Percentiles rank a stretch among this genome's conserved stretches.
Evolutionary conservation across 1,139 yeast species (phyloP).

Genomic region (Suhomyces bolitotheri): DNA sequence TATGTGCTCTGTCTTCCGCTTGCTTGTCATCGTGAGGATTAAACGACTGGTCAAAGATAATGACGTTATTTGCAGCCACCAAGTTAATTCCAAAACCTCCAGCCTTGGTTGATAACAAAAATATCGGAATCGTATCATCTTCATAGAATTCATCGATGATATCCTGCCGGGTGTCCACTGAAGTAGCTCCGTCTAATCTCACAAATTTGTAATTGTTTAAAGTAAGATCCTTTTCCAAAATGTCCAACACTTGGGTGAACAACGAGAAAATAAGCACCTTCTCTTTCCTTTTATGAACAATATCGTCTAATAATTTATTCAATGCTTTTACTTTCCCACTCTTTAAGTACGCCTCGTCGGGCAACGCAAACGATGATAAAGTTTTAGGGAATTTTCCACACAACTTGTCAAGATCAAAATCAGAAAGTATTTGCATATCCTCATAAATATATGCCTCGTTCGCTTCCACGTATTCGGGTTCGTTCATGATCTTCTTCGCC

Average conservation of each 20-base stretch:
- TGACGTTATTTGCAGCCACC: constrained; percentile 91
- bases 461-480: constrained; percentile 76
- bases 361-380: constrained; percentile 53
- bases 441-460: constrained; percentile 74
- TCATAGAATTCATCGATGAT: constrained; percentile 86
- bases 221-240: constrained; percentile 74
- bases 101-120: constrained; percentile 88
- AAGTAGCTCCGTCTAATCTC: constrained; percentile 89
- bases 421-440: constrained; percentile 97
- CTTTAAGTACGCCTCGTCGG: constrained; percentile 59
- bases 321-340: constrained; percentile 76
- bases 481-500: constrained; percentile 78
- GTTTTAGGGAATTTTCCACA: constrained; percentile 74
- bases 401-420: constrained; percentile 76
- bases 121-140: constrained; percentile 79
- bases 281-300: constrained; percentile 56
- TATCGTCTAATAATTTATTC: constrained; percentile 55
- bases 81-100: constrained; percentile 98
- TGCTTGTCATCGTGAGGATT: constrained; percentile 98
- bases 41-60: constrained; percentile 90
- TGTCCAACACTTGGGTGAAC: constrained; percentile 89
- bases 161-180: constrained; percentile 91
- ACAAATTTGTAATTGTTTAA: constrained; percentile 69
- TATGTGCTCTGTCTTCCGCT: constrained; percentile 97
- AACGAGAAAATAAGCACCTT: constrained; percentile 84